Conservation (phyloP, 139 green algal species). For the Chlorella ohadii region DNA sequence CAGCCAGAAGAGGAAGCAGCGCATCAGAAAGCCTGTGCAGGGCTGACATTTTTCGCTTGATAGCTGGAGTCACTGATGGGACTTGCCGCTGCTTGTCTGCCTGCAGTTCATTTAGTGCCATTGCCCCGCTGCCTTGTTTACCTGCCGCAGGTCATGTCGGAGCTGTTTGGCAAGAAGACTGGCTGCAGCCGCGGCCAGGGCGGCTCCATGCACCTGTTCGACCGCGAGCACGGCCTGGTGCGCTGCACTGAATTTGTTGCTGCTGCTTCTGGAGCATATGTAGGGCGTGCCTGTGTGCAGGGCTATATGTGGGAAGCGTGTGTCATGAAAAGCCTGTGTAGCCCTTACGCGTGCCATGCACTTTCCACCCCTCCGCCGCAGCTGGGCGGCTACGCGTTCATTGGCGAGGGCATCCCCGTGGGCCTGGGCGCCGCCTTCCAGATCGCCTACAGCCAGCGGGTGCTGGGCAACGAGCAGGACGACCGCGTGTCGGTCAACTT, state of each 20-base stretch:
- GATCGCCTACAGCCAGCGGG: slow-evolving; percentile 78
- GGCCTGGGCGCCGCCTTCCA: slow-evolving; percentile 95
- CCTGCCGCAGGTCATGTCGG: slow-evolving; percentile 88
- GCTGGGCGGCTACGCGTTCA: slow-evolving; percentile 98
- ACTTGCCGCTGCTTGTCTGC: too few relatives aligned
- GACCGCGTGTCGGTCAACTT: slow-evolving; percentile 90
- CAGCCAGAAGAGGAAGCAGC: too few relatives aligned
- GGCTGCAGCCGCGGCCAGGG: slow-evolving; percentile 95
- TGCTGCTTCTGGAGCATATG: background rate
- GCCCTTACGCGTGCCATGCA: too few relatives aligned
- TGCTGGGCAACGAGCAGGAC: slow-evolving; percentile 80
- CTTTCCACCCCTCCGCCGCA: slow-evolving; percentile 13
- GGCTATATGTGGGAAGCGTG: too few relatives aligned
- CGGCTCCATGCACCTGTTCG: slow-evolving; percentile 99
- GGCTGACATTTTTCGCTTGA: too few relatives aligned
- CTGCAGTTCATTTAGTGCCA: too few relatives aligned
- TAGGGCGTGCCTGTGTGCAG: too few relatives aligned
- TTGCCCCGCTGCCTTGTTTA: too few relatives aligned
- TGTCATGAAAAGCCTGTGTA: too few relatives aligned
- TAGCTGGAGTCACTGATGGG: too few relatives aligned
- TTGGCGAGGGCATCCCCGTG: slow-evolving; percentile 97
- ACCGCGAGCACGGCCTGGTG: slow-evolving; percentile 82
- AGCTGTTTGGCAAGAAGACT: slow-evolving; percentile 99
- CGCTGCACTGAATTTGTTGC: background rate
- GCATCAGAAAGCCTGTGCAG: too few relatives aligned